Evolutionary conservation across 2,329 filamentous ascomycete species (phyloP).

Genomic region (Hymenoscyphus infarciens): DNA sequence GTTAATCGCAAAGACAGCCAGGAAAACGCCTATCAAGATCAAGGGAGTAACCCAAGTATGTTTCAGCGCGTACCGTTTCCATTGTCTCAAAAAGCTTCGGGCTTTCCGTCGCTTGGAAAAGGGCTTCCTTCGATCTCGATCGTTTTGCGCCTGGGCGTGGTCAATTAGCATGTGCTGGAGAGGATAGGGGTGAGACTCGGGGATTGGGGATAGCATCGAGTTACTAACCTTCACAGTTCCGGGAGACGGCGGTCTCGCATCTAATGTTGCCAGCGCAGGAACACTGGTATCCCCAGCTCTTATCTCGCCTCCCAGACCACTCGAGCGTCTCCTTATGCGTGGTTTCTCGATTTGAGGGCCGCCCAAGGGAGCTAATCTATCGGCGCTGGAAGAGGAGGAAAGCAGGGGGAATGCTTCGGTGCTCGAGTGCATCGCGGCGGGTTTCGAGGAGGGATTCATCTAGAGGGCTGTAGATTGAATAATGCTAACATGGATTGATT

Average conservation of each 20-base stretch:
- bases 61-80: conserved; percentile 44
- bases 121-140: conserved; percentile 33
- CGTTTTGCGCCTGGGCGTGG: conserved; percentile 28
- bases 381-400: conserved; percentile 15
- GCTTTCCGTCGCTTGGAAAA: conserved; percentile 36
- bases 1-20: conserved; percentile 68
- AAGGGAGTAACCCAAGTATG: conserved; percentile 66
- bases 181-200: conserved; percentile 11
- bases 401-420: conserved; percentile 32
- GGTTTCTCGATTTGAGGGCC: conserved; percentile 24
- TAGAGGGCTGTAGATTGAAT: conserved; percentile 2
- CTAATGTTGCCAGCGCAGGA: conserved; percentile 46
- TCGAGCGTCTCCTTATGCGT: conserved; percentile 42
- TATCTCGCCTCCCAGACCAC: conserved; percentile 48
- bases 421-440: conserved; percentile 12
- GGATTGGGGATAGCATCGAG: neutral
- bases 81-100: conserved; percentile 45
- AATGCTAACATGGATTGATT: neutral
- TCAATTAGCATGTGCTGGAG: conserved; percentile 8
- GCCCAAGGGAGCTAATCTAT: conserved; percentile 27
- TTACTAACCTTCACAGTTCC: conserved; percentile 28
- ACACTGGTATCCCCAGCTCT: conserved; percentile 48
- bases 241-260: conserved; percentile 30
- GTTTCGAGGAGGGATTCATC: neutral
- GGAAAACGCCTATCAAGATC: conserved; percentile 59